These are phyloP conservation scores for Microdochium trichocladiopsis DNA, from an alignment of 2,329 filamentous ascomycete species.

Conservation along the genomic window DNA sequence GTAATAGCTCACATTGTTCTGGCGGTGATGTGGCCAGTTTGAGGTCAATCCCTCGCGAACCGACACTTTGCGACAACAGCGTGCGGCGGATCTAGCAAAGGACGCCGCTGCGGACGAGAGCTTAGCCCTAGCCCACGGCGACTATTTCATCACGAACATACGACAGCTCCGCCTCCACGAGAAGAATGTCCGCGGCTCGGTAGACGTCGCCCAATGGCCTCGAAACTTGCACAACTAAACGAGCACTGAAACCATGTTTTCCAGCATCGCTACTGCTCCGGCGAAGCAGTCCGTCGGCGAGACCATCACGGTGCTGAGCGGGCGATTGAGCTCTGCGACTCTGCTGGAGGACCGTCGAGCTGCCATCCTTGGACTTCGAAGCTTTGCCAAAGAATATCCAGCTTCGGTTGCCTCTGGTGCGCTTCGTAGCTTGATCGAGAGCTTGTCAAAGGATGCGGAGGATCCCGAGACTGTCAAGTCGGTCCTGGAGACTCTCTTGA, in stretches of 20 bases:
- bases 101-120: not conserved
- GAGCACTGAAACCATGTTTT: constrained; percentile 45
- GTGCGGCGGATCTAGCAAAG: not conserved
- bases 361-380: constrained; percentile 85
- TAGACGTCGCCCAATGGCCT: constrained; percentile 20
- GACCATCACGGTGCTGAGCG: constrained; percentile 85
- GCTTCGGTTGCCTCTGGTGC: constrained; percentile 92
- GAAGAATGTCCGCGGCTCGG: constrained; percentile 16
- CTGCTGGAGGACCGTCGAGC: constrained; percentile 90
- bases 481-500: constrained; percentile 87
- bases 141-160: not conserved
- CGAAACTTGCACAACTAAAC: constrained; percentile 13
- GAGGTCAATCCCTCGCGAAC: not conserved
- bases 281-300: constrained; percentile 94
- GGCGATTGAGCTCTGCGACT: constrained; percentile 80
- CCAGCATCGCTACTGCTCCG: constrained; percentile 60
- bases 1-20: not conserved
- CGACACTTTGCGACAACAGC: not conserved
- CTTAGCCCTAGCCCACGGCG: not conserved
- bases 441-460: constrained; percentile 78
- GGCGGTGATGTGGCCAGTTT: constrained; percentile 1
- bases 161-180: constrained; percentile 1
- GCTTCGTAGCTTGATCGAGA: constrained; percentile 79
- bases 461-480: constrained; percentile 96
- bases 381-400: constrained; percentile 93